Percentiles rank a stretch among this genome's conserved stretches.
These are phyloP conservation scores for Fraxinus greggii DNA, from an alignment of 305 asterid genomes.

Conservation along the genomic window DNA sequence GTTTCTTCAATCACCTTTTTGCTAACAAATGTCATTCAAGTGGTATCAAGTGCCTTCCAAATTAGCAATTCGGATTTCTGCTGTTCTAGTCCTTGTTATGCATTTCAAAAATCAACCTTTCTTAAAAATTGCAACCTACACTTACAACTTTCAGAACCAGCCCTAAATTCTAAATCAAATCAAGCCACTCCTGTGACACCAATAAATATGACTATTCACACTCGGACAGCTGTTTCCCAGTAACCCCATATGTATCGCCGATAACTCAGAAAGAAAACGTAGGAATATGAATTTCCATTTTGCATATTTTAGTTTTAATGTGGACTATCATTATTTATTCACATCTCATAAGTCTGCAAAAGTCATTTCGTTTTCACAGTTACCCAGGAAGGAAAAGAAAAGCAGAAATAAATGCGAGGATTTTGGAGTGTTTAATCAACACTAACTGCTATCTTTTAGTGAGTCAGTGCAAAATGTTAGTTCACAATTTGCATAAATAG, in stretches of 20 bases:
- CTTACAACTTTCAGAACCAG: constrained; percentile 20
- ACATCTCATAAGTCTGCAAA: not conserved
- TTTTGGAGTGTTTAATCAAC: not conserved
- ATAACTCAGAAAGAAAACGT: not conserved
- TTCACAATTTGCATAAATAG: not conserved
- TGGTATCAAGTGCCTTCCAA: not conserved
- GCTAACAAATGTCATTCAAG: not conserved
- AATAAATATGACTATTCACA: constrained; percentile 14
- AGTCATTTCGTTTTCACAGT: not conserved
- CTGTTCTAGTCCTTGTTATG: not conserved
- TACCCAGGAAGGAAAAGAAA: not conserved
- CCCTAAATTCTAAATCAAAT: constrained; percentile 9
- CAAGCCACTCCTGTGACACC: constrained; percentile 18
- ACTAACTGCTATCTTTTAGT: not conserved
- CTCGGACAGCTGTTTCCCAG: constrained; percentile 1
- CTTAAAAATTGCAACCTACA: constrained; percentile 5
- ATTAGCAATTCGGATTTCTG: not conserved
- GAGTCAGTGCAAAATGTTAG: not conserved
- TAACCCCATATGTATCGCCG: not conserved
- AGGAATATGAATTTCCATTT: not conserved
- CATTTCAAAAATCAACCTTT: constrained; percentile 10
- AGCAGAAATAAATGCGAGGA: not conserved
- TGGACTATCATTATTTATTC: not conserved
- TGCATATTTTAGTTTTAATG: not conserved
- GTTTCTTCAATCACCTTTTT: constrained; percentile 16